Conservation (phyloP, 2,329 filamentous ascomycete genomes). For the Neonectria coccinea region DNA sequence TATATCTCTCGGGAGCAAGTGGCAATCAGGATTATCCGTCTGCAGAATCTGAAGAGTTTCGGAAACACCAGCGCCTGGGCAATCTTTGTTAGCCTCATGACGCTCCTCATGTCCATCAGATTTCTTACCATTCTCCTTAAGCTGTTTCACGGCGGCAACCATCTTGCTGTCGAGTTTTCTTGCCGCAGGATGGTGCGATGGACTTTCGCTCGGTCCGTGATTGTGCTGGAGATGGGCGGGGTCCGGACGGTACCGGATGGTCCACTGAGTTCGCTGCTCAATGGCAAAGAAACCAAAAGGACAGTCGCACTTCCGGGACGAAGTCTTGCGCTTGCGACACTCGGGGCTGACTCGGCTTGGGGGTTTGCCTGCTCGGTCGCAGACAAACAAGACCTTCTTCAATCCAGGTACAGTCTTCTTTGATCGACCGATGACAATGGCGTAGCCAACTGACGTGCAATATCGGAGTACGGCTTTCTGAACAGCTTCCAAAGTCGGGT, state of each 20-base stretch:
- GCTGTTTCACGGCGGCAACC: conserved; percentile 73
- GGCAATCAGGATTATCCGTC: conserved; percentile 71
- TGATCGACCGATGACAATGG: conserved; percentile 74
- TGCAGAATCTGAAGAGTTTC: conserved; percentile 76
- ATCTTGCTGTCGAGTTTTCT: conserved; percentile 75
- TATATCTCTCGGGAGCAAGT: conserved; percentile 72
- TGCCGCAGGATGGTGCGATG: conserved; percentile 73
- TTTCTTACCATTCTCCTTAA: conserved; percentile 72
- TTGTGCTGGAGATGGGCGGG: conserved; percentile 70
- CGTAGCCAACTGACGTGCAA: conserved; percentile 75
- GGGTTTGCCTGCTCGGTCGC: conserved; percentile 73
- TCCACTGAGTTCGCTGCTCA: conserved; percentile 75
- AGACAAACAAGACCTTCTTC: conserved; percentile 76
- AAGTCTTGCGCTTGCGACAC: conserved; percentile 73
- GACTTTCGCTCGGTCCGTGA: conserved; percentile 74
- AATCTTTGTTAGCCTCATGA: conserved; percentile 47
- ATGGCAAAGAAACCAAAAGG: conserved; percentile 78
- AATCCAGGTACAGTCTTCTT: conserved; percentile 75
- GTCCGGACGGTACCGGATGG: conserved; percentile 72
- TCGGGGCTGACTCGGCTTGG: conserved; percentile 72
- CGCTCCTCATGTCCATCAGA: conserved; percentile 15
- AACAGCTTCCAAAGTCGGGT: conserved; percentile 72
- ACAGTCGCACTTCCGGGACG: conserved; percentile 76
- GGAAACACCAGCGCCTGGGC: conserved; percentile 70
- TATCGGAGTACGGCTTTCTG: conserved; percentile 74